These are phyloP conservation scores for Dothistroma pini DNA, from an alignment of 2,329 filamentous ascomycete species.

Conservation along the genomic window DNA sequence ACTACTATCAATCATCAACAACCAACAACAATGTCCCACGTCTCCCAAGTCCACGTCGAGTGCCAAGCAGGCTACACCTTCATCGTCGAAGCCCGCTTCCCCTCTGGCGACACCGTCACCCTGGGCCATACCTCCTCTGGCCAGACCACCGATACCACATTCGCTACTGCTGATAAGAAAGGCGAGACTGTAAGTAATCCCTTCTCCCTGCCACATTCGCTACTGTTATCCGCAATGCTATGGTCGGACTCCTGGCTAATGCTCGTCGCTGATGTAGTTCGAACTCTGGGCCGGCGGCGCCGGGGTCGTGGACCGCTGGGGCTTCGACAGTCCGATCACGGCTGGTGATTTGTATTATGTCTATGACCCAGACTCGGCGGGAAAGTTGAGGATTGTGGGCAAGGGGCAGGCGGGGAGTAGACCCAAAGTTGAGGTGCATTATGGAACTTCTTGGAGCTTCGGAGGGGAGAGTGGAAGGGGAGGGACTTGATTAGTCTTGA, in stretches of 20 bases:
- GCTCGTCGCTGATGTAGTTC: not conserved
- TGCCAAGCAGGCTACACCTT: conserved; percentile 1
- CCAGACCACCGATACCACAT: not conserved
- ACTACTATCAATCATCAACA: not conserved
- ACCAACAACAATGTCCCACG: conserved; percentile 4
- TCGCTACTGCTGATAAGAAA: not conserved
- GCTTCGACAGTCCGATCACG: not conserved
- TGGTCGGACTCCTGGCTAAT: not conserved
- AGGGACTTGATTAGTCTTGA: not conserved
- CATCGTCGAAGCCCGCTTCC: conserved; percentile 5
- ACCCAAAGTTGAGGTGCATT: not conserved
- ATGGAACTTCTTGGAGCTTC: not conserved
- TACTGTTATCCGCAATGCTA: no score
- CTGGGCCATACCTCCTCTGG: not conserved
- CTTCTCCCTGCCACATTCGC: no score
- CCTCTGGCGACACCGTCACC: not conserved
- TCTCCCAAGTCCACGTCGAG: not conserved
- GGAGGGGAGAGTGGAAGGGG: not conserved
- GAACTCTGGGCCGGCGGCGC: conserved; percentile 6
- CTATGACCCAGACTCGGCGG: not conserved
- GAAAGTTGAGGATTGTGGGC: conserved; percentile 1
- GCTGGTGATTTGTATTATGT: conserved; percentile 2
- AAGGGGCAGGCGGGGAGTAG: conserved; percentile 3
- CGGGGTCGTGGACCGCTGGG: conserved; percentile 6
- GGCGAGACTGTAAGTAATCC: not conserved